Percentiles rank a stretch among this genome's conserved stretches.
Evolutionary conservation across 352 stramenopile species (phyloP).

Genomic region (Phytophthora idaei): DNA sequence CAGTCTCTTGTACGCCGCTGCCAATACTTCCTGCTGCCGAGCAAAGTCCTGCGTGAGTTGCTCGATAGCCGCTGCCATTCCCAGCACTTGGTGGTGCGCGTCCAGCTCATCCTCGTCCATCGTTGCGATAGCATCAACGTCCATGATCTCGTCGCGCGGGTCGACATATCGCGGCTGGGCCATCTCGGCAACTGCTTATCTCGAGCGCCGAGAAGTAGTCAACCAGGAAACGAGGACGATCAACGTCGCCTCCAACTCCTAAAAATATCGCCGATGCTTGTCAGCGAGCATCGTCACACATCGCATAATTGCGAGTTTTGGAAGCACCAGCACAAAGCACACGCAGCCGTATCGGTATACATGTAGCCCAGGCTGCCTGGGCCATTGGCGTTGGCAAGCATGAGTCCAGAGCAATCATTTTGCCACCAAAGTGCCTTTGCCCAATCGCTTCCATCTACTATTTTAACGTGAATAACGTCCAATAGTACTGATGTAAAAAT

Average conservation of each 20-base stretch:
- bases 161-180: conserved; percentile 16
- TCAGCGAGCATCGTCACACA: no score
- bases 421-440: not conserved
- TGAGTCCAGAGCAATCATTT: no score
- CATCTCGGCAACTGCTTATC: conserved; percentile 21
- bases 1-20: conserved; percentile 60
- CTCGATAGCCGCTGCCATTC: conserved; percentile 68
- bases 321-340: no score
- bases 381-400: no score
- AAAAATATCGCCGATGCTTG: conserved; percentile 16
- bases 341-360: no score
- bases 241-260: not conserved
- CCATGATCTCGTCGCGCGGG: conserved; percentile 1
- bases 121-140: not conserved
- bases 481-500: not conserved
- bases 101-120: conserved; percentile 40
- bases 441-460: not conserved
- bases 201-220: not conserved
- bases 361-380: no score
- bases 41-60: conserved; percentile 67
- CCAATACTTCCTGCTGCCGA: conserved; percentile 55
- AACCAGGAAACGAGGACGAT: conserved; percentile 19
- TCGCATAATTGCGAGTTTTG: no score
- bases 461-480: not conserved
- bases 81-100: conserved; percentile 64